Base-by-base conservation (phyloP, 176 grass and related monocot genomes). In the Rhynchospora tenuis region DNA sequence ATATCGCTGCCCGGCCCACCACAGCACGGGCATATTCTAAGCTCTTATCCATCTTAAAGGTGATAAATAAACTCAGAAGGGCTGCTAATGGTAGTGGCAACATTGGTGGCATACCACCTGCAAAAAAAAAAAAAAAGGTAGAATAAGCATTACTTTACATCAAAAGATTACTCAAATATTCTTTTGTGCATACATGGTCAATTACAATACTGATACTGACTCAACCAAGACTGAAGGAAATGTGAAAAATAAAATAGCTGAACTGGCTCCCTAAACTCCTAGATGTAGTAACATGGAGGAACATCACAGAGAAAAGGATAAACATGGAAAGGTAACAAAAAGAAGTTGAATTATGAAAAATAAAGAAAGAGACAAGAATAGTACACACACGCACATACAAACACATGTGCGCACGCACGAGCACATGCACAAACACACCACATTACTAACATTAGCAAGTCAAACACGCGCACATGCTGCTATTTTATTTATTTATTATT, bases 71-170 rank as follows among this genome's bases (percentile, higher is more conserved):
- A 69, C 92, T 92, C 26, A 94, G 76, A 52, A 94, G 88, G 29
- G 86, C 88, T 29, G 92, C 92, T 64, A 94, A 79, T 42, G 92
- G 92, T 82, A 94, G 80, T 65, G 89, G 92, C 66, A 94, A 90
- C 85, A 89, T 91, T 76, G 92, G 87, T 31, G 85, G 73, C 64
- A 83, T 43, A 20, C 79, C 63, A 82, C 86, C 92, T 91, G 85
- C 6, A 75, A 22, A 5, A 56, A 23, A 61, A 61, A 61, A 75
- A 22, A 5, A 56, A 23, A 61, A 61, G 23, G 59, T 61, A 61
- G 59, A 38, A 26, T 61, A 9, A 20, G 1, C 7, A 44, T 76
- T 3, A 76, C 59, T 61, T 61, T 61, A 61, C 59, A 61, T 61
- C 20, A 61, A 23, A 8, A 8, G 7, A 61, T 61, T 24, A 24